These are phyloP conservation scores for Cucurbita argyrosperma DNA, from an alignment of 306 rosid species.

Conservation along the genomic window DNA sequence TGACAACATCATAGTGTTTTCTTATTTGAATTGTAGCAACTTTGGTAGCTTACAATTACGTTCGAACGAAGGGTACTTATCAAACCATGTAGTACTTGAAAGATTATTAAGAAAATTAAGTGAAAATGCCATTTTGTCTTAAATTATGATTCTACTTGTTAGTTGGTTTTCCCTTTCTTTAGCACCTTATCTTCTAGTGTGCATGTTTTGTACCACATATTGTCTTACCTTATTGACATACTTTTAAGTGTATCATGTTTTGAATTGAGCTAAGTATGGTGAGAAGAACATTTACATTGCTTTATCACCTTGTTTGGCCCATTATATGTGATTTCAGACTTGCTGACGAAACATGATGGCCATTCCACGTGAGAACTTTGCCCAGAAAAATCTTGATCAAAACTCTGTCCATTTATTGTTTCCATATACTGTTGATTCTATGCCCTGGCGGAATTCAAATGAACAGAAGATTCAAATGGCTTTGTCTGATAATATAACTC, in stretches of 20 bases:
- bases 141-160: background rate
- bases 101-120: background rate
- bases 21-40: background rate
- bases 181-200: background rate
- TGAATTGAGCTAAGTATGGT: background rate
- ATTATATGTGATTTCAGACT: background rate
- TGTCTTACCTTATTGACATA: background rate
- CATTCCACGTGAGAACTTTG: constrained; percentile 3
- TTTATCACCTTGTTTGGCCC: background rate
- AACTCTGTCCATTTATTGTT: constrained; percentile 5
- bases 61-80: background rate
- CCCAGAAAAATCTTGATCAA: background rate
- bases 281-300: background rate
- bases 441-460: constrained; percentile 10
- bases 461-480: constrained; percentile 8
- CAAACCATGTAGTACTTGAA: background rate
- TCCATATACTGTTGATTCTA: constrained; percentile 3
- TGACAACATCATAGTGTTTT: background rate
- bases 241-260: background rate
- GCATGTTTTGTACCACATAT: background rate
- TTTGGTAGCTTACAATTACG: background rate
- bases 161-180: background rate
- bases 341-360: constrained; percentile 5
- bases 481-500: constrained; percentile 5
- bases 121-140: background rate